These are phyloP conservation scores for Parietaria judaica DNA, from an alignment of 306 rosid species.

Conservation along the genomic window DNA sequence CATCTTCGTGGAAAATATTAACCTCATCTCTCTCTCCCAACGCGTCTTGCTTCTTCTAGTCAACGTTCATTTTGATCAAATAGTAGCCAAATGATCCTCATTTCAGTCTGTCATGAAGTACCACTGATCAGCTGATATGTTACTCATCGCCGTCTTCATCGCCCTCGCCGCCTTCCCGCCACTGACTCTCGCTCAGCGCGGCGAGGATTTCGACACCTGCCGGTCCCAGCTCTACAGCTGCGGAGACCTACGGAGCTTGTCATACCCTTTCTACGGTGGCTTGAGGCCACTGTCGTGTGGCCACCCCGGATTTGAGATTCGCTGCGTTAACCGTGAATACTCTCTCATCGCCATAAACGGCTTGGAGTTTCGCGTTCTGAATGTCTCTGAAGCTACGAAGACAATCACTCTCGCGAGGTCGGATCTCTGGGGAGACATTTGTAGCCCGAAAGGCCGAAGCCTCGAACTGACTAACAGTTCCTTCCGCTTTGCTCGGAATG, in stretches of 20 bases:
- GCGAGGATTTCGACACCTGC: constrained; percentile 18
- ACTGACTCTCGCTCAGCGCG: not conserved
- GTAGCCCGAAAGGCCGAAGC: constrained; percentile 6
- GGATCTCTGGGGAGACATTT: not conserved
- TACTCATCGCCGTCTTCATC: not conserved
- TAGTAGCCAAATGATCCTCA: too few relatives aligned
- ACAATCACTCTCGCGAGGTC: constrained; percentile 17
- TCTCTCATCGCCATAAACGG: not conserved
- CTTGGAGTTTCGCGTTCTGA: not conserved
- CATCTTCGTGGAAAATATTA: too few relatives aligned
- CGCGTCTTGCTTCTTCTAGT: too few relatives aligned
- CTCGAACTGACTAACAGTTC: too few relatives aligned
- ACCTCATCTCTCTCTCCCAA: too few relatives aligned
- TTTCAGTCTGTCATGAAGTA: too few relatives aligned
- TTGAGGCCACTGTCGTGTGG: constrained; percentile 2
- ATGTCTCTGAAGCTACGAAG: not conserved
- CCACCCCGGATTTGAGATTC: not conserved
- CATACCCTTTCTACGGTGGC: constrained; percentile 32
- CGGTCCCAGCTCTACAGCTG: constrained; percentile 10
- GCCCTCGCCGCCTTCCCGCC: not conserved
- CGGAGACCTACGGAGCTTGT: constrained; percentile 2
- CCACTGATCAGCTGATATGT: too few relatives aligned
- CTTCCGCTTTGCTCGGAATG: not conserved
- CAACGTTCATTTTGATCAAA: too few relatives aligned
- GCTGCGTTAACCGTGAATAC: not conserved